These are phyloP conservation scores for Mucor mucedo DNA, from an alignment of 371 early-diverging fungal species.

Conservation along the genomic window DNA sequence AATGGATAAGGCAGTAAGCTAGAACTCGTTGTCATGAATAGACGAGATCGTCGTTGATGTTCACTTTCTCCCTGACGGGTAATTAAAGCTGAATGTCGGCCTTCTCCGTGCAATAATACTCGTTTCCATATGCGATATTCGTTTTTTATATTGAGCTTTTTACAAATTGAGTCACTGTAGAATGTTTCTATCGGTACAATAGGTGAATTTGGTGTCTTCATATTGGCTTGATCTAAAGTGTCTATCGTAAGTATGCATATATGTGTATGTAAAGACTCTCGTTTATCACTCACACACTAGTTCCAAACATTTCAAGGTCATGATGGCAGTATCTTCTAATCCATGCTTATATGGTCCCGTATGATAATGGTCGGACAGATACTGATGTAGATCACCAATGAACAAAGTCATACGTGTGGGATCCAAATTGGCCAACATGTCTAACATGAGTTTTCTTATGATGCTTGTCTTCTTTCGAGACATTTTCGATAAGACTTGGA, in stretches of 20 bases:
- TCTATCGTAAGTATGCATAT: too few relatives aligned
- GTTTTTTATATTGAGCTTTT: slow-evolving; percentile 78
- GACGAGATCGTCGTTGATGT: slow-evolving; percentile 46
- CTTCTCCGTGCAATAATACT: slow-evolving; percentile 48
- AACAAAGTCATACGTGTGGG: slow-evolving; percentile 25
- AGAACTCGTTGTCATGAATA: slow-evolving; percentile 41
- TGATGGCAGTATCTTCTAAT: slow-evolving; percentile 64
- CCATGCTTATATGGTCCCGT: slow-evolving; percentile 53
- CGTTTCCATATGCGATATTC: slow-evolving; percentile 78
- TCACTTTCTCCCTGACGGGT: slow-evolving; percentile 32
- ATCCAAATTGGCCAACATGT: slow-evolving; percentile 25
- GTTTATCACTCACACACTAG: slow-evolving; percentile 53
- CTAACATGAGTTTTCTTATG: slow-evolving; percentile 15
- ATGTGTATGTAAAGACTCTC: neutral
- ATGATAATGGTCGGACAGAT: slow-evolving; percentile 57
- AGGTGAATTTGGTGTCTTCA: slow-evolving; percentile 18
- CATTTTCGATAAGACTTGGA: slow-evolving; percentile 39
- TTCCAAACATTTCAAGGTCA: slow-evolving; percentile 64
- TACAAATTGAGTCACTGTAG: slow-evolving; percentile 61
- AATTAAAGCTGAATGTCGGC: slow-evolving; percentile 38
- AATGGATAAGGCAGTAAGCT: slow-evolving; percentile 48
- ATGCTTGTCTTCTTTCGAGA: slow-evolving; percentile 19
- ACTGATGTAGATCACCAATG: slow-evolving; percentile 35
- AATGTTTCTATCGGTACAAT: slow-evolving; percentile 45
- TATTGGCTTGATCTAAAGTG: slow-evolving; percentile 34